Percentiles rank a stretch among this genome's conserved stretches.
Evolutionary conservation across 2,329 filamentous ascomycete species (phyloP).

Genomic region (Arthroderma sp.): DNA sequence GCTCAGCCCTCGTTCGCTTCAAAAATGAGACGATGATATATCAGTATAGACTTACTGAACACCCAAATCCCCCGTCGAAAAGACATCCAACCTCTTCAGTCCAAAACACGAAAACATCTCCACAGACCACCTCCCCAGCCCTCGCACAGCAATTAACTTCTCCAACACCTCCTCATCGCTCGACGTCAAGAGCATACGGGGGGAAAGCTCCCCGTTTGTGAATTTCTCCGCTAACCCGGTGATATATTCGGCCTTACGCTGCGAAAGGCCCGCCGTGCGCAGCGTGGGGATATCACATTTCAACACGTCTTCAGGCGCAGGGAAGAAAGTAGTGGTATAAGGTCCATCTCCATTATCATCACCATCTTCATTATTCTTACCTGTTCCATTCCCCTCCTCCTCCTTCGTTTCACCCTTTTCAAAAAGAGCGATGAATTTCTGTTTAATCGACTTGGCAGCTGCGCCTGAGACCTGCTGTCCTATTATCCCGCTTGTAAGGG

Average conservation of each 20-base stretch:
- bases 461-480: slow-evolving; percentile 93
- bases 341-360: slow-evolving; percentile 2
- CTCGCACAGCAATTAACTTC: slow-evolving; percentile 70
- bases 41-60: slow-evolving; percentile 51
- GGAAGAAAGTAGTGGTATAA: slow-evolving; percentile 41
- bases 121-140: slow-evolving; percentile 78
- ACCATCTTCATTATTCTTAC: slow-evolving; percentile 8
- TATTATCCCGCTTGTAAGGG: slow-evolving; percentile 75
- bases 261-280: slow-evolving; percentile 75
- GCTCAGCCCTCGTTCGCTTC: neutral
- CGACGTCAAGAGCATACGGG: slow-evolving; percentile 61
- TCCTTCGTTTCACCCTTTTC: slow-evolving; percentile 19
- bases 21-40: neutral
- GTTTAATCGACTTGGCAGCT: slow-evolving; percentile 78
- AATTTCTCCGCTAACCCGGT: slow-evolving; percentile 77
- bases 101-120: slow-evolving; percentile 98
- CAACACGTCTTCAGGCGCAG: slow-evolving; percentile 61
- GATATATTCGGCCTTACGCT: slow-evolving; percentile 93
- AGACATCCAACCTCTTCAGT: slow-evolving; percentile 89
- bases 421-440: slow-evolving; percentile 70
- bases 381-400: slow-evolving; percentile 11
- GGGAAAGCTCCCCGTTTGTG: slow-evolving; percentile 56
- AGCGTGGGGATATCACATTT: slow-evolving; percentile 51
- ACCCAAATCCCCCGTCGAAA: slow-evolving; percentile 80
- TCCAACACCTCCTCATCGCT: slow-evolving; percentile 76